phyloP scores from a whole-genome alignment of 139 green algal species.

The Eudorina sp. region DNA sequence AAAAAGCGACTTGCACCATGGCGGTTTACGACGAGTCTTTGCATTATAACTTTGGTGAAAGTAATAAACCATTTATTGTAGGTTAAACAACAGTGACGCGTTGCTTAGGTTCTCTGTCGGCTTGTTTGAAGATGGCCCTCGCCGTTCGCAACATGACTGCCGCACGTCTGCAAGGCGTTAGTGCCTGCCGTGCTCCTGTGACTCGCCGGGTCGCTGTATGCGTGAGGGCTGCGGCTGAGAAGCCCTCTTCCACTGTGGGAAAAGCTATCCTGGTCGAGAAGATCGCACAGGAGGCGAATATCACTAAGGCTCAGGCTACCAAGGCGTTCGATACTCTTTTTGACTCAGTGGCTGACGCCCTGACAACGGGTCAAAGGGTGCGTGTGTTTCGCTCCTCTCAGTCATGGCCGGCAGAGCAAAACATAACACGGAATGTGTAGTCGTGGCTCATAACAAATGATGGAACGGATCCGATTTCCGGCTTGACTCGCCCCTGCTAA shows the following conservation, averaged over 20 bases:
- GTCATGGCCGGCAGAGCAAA: neutral
- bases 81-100: too few species aligned
- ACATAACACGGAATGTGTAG: neutral
- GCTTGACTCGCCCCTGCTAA: neutral
- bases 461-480: too few species aligned
- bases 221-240: neutral
- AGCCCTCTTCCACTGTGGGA: neutral
- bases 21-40: too few species aligned
- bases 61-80: too few species aligned
- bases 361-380: neutral
- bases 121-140: slow-evolving; percentile 23
- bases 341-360: neutral
- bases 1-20: too few species aligned
- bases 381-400: neutral
- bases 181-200: neutral
- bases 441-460: too few species aligned
- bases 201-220: neutral
- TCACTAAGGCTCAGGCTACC: neutral
- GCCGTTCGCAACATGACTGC: neutral
- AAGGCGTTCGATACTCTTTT: slow-evolving; percentile 8
- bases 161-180: neutral
- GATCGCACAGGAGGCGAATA: neutral
- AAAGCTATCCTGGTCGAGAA: slow-evolving; percentile 1
- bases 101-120: too few species aligned
- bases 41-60: too few species aligned